Percentiles rank a stretch among this genome's conserved stretches.
phyloP scores from a whole-genome alignment of 2,329 filamentous ascomycete species.

The Beauveria asiatica region DNA sequence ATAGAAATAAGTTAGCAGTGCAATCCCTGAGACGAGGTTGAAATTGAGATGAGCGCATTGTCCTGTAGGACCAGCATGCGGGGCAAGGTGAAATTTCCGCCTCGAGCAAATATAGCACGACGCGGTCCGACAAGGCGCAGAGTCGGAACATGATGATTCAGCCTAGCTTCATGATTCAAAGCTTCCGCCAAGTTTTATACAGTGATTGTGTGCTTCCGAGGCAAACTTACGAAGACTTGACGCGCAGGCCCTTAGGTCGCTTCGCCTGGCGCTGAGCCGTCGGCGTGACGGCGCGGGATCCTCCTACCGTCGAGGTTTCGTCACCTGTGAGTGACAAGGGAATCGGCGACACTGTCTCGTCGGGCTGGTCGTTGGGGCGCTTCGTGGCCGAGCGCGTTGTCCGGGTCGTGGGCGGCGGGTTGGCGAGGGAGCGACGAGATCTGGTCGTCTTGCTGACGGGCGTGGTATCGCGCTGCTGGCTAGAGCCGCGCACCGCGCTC shows the following conservation, averaged over 20 bases:
- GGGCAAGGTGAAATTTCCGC: constrained; percentile 5
- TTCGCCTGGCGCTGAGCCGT: constrained; percentile 46
- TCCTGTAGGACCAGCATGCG: neutral
- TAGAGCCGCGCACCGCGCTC: constrained; percentile 30
- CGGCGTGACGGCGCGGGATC: constrained; percentile 54
- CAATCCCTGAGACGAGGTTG: neutral
- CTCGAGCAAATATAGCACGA: neutral
- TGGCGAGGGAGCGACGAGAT: constrained; percentile 28
- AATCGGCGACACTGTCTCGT: constrained; percentile 45
- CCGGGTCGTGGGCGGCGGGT: constrained; percentile 27
- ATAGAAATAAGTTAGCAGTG: constrained; percentile 12
- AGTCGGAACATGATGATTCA: neutral
- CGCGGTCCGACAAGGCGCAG: neutral
- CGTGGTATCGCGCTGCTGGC: constrained; percentile 22
- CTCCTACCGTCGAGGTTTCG: constrained; percentile 36
- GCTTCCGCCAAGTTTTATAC: neutral
- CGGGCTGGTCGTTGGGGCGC: constrained; percentile 46
- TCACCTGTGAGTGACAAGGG: constrained; percentile 41
- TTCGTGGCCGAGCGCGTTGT: constrained; percentile 44
- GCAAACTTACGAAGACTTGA: constrained; percentile 60
- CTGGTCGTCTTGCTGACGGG: constrained; percentile 25
- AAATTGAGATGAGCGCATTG: neutral
- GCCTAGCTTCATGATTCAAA: neutral
- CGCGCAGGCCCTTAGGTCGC: constrained; percentile 52
- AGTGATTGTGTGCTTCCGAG: neutral